These are phyloP conservation scores for Strobilomyces confusus DNA, from an alignment of 768 basidiomycete genomes.

Conservation along the genomic window DNA sequence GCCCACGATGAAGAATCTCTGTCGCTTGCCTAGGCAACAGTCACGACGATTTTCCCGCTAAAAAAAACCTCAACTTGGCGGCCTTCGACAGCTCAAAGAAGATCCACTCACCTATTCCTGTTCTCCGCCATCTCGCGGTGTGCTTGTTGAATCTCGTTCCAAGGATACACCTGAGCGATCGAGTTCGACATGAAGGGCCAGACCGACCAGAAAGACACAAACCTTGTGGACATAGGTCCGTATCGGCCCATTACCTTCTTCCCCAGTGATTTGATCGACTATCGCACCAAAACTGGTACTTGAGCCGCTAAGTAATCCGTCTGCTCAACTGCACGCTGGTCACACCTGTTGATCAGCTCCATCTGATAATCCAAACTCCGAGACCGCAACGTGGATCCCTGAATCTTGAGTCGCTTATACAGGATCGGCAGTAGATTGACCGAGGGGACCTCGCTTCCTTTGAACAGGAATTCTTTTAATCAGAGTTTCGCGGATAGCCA, in stretches of 20 bases:
- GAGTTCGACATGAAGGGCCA: slow-evolving; percentile 6
- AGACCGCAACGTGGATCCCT: slow-evolving; percentile 83
- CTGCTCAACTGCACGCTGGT: neutral
- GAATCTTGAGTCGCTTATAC: slow-evolving; percentile 80
- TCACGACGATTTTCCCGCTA: slow-evolving; percentile 33
- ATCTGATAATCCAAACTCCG: slow-evolving; percentile 74
- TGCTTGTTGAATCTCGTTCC: slow-evolving; percentile 75
- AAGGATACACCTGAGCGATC: slow-evolving; percentile 62
- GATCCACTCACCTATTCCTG: slow-evolving; percentile 41
- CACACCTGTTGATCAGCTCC: slow-evolving; percentile 56
- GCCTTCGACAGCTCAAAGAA: neutral
- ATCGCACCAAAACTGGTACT: slow-evolving; percentile 51
- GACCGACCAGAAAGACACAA: slow-evolving; percentile 16
- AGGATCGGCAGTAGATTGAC: slow-evolving; percentile 65
- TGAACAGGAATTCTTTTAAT: slow-evolving; percentile 16
- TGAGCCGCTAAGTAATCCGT: neutral
- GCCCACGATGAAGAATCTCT: slow-evolving; percentile 10
- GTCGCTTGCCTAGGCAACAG: slow-evolving; percentile 18
- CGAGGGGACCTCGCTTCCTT: slow-evolving; percentile 50
- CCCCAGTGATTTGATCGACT: slow-evolving; percentile 55
- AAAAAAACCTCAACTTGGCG: neutral
- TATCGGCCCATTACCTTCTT: slow-evolving; percentile 54
- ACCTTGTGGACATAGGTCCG: slow-evolving; percentile 80
- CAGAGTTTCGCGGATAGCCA: slow-evolving; percentile 16
- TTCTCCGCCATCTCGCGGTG: slow-evolving; percentile 84